Conservation (phyloP, 2,329 filamentous ascomycete genomes). For the Escovopsis sp. region DNA sequence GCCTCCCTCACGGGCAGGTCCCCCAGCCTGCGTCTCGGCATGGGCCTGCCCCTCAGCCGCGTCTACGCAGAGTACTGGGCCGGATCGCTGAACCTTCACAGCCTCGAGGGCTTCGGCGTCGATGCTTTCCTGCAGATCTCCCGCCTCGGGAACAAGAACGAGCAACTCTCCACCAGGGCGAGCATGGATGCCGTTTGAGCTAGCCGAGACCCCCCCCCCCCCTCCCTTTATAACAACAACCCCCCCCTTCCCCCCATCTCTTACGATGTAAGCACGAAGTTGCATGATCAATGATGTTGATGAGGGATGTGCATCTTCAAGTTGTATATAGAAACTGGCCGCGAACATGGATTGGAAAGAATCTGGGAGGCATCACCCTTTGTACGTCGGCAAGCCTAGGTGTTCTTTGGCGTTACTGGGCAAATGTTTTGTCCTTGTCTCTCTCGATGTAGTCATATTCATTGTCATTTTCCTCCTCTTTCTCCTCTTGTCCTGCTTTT, state of each 20-base stretch:
- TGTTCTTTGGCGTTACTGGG: too few species aligned
- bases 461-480: too few species aligned
- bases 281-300: not conserved
- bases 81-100: constrained; percentile 78
- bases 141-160: constrained; percentile 94
- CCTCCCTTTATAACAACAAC: not conserved
- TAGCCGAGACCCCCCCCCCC: not conserved
- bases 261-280: too few species aligned
- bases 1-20: constrained; percentile 67
- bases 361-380: too few species aligned
- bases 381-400: too few species aligned
- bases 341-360: too few species aligned
- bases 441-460: too few species aligned
- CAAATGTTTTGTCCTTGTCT: too few species aligned
- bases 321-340: too few species aligned
- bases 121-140: constrained; percentile 95
- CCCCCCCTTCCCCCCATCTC: too few species aligned
- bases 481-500: too few species aligned
- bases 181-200: constrained; percentile 57
- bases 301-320: too few species aligned
- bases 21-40: constrained; percentile 75
- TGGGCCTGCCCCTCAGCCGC: constrained; percentile 83
- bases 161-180: constrained; percentile 68
- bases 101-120: constrained; percentile 85
- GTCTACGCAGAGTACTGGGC: constrained; percentile 99